Base-by-base conservation (phyloP, 2,329 filamentous ascomycete species). In the Colletotrichum brevisporum region DNA sequence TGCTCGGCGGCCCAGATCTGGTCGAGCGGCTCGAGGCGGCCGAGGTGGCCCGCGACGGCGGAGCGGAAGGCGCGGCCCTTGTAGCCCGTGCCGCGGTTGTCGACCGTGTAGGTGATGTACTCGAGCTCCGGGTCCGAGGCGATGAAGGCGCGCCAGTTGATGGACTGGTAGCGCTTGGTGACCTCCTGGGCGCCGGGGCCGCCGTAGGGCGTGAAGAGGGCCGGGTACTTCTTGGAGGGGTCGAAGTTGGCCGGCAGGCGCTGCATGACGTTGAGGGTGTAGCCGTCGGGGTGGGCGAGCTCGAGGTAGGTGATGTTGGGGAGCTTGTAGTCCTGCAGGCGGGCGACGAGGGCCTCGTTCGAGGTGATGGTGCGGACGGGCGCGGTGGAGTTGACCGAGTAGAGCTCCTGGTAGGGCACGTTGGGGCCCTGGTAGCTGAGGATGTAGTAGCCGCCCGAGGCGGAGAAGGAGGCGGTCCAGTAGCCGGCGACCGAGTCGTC, bases 321-420 rank as follows among this genome's bases (percentile, higher is more conserved):
- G 5, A 92, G 82, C 21, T 84, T 87, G 78, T 91, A 92, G 26
- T 84, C 80, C 13, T 88, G 79, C 2, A 92, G 83, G n/a, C 80
- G 84, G 26, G 83, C 77, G 74, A 86, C 84, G 2, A 91, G 82
- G 0, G 76, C 82, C n/a, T 85, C 83, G 76, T 92, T 92, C 74
- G 86, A 85, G 10, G 87, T 86, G 9, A 93, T 82, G 0, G 85
- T 88, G 6, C 87, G 85, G 9, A 92, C 77, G 0, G 89, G 85
- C 8, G 74, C 74, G 21, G 83, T 86, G 21, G 85, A 84, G 75
- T 90, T 87, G 69, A 85, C 76, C 0, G 86, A 80, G 78, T 91
- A 91, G 1, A 93, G 83, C 71, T 91, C 89, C 74, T 92, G 90
- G 78, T 91, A 92, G 0, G 91, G 90, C 0, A 93, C 87, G 63